phyloP scores from a whole-genome alignment of 148 eudicot species.

The Camellia japonica region DNA sequence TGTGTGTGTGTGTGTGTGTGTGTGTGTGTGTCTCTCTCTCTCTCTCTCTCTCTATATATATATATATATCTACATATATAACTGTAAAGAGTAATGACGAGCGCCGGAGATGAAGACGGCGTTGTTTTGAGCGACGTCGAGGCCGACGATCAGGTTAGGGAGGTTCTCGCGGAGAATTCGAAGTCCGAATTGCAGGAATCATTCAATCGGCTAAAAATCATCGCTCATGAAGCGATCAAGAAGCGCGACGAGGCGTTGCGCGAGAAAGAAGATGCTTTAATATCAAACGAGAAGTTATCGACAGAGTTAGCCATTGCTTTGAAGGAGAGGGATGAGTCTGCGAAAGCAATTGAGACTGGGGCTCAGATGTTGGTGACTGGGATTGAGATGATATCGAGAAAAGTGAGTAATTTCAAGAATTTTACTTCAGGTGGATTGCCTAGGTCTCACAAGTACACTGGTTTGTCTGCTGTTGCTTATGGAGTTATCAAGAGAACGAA shows the following conservation, averaged over 20 bases:
- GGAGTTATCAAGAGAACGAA: slow-evolving; percentile 90
- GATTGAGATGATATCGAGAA: slow-evolving; percentile 80
- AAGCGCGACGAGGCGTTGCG: slow-evolving; percentile 71
- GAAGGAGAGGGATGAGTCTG: too few relatives aligned
- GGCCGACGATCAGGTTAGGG: slow-evolving; percentile 64
- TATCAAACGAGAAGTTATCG: slow-evolving; percentile 45
- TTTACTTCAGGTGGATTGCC: slow-evolving; percentile 71
- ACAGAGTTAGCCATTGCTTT: slow-evolving; percentile 43
- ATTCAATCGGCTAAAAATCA: slow-evolving; percentile 63
- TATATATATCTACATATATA: background rate
- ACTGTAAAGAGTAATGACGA: slow-evolving; percentile 24
- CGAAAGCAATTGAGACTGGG: slow-evolving; percentile 50
- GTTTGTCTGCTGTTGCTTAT: slow-evolving; percentile 84
- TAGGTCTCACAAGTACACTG: slow-evolving; percentile 80
- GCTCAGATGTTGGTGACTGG: slow-evolving; percentile 87
- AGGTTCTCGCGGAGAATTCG: slow-evolving; percentile 60
- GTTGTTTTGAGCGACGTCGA: slow-evolving; percentile 83
- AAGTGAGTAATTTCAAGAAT: slow-evolving; percentile 61
- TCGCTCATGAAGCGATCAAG: slow-evolving; percentile 83
- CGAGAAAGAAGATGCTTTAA: slow-evolving; percentile 48
- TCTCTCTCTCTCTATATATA: background rate
- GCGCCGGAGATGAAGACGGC: slow-evolving; percentile 61
- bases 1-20: too few relatives aligned
- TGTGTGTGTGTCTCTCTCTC: too few relatives aligned
- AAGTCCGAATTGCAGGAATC: slow-evolving; percentile 57